These are phyloP conservation scores for Gynostemma pentaphyllum DNA, from an alignment of 306 rosid genomes.

Conservation along the genomic window DNA sequence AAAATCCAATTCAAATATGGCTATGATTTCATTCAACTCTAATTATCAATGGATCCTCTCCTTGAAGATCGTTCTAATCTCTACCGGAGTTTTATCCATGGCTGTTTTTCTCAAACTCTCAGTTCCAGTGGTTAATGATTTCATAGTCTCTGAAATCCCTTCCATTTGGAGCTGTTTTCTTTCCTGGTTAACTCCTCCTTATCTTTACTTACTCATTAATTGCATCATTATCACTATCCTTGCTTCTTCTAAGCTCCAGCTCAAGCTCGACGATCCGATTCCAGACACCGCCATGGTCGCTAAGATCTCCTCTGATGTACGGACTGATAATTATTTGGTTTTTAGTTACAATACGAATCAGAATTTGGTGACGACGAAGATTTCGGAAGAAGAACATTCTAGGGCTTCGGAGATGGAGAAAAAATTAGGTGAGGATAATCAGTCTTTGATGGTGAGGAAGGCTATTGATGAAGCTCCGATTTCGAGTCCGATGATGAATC, in stretches of 20 bases:
- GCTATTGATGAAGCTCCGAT: constrained; percentile 11
- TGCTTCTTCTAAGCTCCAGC: constrained; percentile 60
- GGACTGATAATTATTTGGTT: neutral
- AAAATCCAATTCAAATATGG: neutral
- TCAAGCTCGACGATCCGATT: constrained; percentile 9
- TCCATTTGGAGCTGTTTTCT: constrained; percentile 38
- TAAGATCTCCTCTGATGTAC: neutral
- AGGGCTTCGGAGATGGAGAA: constrained; percentile 9
- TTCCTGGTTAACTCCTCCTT: constrained; percentile 67
- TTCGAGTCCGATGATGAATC: neutral
- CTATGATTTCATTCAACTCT: constrained; percentile 9
- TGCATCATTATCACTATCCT: constrained; percentile 76
- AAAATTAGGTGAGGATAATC: constrained; percentile 8
- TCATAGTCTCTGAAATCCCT: constrained; percentile 47
- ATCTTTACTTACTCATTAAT: constrained; percentile 64
- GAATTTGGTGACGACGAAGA: constrained; percentile 8
- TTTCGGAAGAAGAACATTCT: neutral
- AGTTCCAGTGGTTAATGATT: constrained; percentile 37
- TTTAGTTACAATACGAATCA: constrained; percentile 13
- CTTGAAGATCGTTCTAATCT: constrained; percentile 35
- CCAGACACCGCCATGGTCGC: neutral
- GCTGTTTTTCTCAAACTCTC: constrained; percentile 58
- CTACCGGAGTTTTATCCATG: constrained; percentile 44
- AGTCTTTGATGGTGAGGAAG: neutral
- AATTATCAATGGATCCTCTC: constrained; percentile 25